A percentile compares a stretch with the other conserved stretches of the same genome.
phyloP scores from a whole-genome alignment of 1,139 yeast genomes.

The Candida tunisiensis region DNA sequence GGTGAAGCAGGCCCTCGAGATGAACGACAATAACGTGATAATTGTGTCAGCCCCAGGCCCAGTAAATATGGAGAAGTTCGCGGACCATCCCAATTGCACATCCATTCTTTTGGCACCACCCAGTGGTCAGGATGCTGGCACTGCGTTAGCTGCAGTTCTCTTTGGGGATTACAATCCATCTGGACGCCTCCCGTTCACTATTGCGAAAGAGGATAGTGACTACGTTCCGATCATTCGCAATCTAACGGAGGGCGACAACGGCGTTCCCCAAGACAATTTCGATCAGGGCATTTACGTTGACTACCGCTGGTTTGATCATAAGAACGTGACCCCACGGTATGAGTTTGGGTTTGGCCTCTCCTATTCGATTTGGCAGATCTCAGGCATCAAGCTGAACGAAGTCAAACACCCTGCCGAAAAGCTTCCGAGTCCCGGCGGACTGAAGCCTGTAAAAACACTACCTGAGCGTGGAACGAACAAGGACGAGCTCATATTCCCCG shows the following conservation, averaged over 20 bases:
- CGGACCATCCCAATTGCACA: slow-evolving; percentile 39
- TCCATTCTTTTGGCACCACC: slow-evolving; percentile 41
- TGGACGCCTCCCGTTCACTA: slow-evolving; percentile 46
- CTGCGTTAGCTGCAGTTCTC: slow-evolving; percentile 30
- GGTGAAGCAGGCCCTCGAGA: slow-evolving; percentile 30
- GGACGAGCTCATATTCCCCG: slow-evolving; percentile 38
- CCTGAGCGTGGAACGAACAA: not conserved
- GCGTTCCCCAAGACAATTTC: slow-evolving; percentile 22
- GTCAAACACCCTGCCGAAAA: slow-evolving; percentile 29
- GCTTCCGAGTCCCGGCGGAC: slow-evolving; percentile 26
- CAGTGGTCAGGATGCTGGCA: slow-evolving; percentile 37
- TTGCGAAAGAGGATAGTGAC: slow-evolving; percentile 38
- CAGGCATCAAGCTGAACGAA: slow-evolving; percentile 20
- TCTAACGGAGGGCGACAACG: slow-evolving; percentile 11
- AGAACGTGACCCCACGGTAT: slow-evolving; percentile 33
- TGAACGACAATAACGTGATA: slow-evolving; percentile 38
- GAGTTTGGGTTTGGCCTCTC: slow-evolving; percentile 42
- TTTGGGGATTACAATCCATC: slow-evolving; percentile 48
- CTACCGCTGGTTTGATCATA: slow-evolving; percentile 33
- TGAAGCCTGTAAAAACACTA: slow-evolving; percentile 6
- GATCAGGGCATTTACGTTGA: slow-evolving; percentile 21
- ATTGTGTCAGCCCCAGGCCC: slow-evolving; percentile 47
- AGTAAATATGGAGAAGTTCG: slow-evolving; percentile 40
- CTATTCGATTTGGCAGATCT: slow-evolving; percentile 26
- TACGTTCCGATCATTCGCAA: slow-evolving; percentile 33